These are phyloP conservation scores for Talaromyces sp. DNA, from an alignment of 2,329 filamentous ascomycete species.

Conservation along the genomic window DNA sequence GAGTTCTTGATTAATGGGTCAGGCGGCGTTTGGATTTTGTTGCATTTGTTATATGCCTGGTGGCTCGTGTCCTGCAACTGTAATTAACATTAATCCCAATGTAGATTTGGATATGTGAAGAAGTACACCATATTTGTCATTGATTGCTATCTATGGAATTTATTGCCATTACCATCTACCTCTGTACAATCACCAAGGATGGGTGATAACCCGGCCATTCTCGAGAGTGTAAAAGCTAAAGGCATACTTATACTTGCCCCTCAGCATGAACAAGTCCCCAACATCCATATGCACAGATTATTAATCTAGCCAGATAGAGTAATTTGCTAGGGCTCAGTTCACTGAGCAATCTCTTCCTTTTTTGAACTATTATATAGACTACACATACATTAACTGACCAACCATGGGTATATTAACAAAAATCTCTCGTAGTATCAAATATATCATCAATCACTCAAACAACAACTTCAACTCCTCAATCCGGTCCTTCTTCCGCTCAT, in stretches of 20 bases:
- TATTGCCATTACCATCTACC: neutral
- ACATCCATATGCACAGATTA: no score
- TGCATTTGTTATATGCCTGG: conserved; percentile 9
- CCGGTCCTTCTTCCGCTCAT: conserved; percentile 82
- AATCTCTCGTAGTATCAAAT: neutral
- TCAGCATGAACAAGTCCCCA: no score
- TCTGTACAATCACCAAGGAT: no score
- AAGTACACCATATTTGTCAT: neutral
- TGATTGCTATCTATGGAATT: neutral
- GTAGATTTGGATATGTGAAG: conserved; percentile 11
- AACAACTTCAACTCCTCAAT: conserved; percentile 94
- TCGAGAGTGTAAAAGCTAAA: no score
- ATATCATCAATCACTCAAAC: conserved; percentile 42
- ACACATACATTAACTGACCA: neutral
- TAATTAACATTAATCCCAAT: conserved; percentile 11
- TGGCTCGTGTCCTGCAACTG: conserved; percentile 10
- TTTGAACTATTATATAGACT: neutral
- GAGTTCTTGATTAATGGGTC: conserved; percentile 2
- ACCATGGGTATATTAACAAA: neutral
- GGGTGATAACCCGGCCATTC: no score
- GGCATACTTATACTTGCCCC: no score
- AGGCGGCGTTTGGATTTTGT: conserved; percentile 10
- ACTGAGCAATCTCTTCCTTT: neutral
- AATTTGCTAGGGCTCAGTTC: neutral
- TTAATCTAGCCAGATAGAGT: neutral